phyloP scores from a whole-genome alignment of 345 rosid genomes.

The Psidium friedrichsthalianum region DNA sequence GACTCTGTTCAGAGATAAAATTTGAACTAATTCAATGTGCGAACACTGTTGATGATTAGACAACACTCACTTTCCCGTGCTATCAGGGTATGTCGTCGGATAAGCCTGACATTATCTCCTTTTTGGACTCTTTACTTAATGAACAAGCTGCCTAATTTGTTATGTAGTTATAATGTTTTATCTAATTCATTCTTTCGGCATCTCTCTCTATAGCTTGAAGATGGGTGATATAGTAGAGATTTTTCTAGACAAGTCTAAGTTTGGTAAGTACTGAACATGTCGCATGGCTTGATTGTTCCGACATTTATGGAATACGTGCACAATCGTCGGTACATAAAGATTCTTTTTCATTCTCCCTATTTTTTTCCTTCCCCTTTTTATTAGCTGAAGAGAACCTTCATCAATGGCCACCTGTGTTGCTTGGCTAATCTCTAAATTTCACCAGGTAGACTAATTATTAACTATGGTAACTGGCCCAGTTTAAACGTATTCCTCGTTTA shows the following conservation, averaged over 20 bases:
- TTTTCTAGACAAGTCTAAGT: conserved; percentile 67
- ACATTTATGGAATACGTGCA: conserved; percentile 81
- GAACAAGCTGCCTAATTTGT: not conserved
- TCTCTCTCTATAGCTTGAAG: conserved; percentile 53
- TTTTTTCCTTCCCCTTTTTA: not conserved
- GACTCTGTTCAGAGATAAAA: conserved; percentile 56
- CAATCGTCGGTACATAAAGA: conserved; percentile 55
- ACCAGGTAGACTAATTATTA: not conserved
- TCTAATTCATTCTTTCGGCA: not conserved
- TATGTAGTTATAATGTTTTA: not conserved
- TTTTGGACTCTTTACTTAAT: not conserved
- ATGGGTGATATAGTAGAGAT: conserved; percentile 89
- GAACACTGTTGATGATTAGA: conserved; percentile 70
- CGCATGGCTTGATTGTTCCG: conserved; percentile 77
- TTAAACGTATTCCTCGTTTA: not conserved
- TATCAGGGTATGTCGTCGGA: conserved; percentile 48
- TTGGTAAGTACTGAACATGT: conserved; percentile 34
- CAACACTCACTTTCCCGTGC: conserved; percentile 46
- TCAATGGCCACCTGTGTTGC: not conserved
- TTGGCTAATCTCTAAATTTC: not conserved
- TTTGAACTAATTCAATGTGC: conserved; percentile 82
- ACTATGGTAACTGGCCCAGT: not conserved
- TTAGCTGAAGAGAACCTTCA: not conserved
- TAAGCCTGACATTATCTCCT: not conserved
- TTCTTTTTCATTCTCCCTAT: not conserved